Evolutionary conservation across 495 filamentous ascomycete species (phyloP), one percentile per base, ranked within the genome.

Genomic region (Hypoxylon lienhwacheense): DNA sequence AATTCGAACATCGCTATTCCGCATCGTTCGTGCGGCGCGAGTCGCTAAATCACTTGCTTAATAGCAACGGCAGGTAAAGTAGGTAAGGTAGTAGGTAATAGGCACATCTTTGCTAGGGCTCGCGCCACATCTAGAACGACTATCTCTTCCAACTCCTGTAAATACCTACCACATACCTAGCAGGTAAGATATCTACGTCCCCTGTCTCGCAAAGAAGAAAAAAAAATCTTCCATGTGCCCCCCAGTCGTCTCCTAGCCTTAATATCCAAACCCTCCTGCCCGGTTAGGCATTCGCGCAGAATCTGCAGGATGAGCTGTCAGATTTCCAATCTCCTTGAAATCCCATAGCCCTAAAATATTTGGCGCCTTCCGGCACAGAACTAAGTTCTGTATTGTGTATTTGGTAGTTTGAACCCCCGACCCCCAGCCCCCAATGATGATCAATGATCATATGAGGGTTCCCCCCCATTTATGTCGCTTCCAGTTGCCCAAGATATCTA

Each of bases 211-310:
- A n/a, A n/a, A 12, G 20, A 40, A n/a, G 47, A 42, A 43, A 59
- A 51, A 16, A 32, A 24, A 53, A 25, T 24, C 10, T 19, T 31
- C 12, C 3, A 29, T 34, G 10, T 33, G 20, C 24, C 3, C 8
- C 33, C 10, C 12, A 2, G 35, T 17, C 19, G 37, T 41, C 3
- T 7, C 14, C n/a, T 10, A 35, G 12, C 21, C 12, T 21, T 25
- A 34, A 40, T 26, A 49, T 41, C 8, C 24, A 5, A 26, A 31
- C 8, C 33, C 17, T 34, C 21, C 50, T 47, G 21, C 44, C 50
- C 26, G 28, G 50, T 60, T 42, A 45, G 56, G 56, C 56, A 60
- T 29, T 41, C 21, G 55, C 50, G 56, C 56, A 54, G 46, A 26
- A 14, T 10, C 52, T 49, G 53, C 53, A 50, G 39, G 44, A 34